Evolutionary conservation across 2,329 filamentous ascomycete species (phyloP).

Genomic region (Fusarium floridanum): DNA sequence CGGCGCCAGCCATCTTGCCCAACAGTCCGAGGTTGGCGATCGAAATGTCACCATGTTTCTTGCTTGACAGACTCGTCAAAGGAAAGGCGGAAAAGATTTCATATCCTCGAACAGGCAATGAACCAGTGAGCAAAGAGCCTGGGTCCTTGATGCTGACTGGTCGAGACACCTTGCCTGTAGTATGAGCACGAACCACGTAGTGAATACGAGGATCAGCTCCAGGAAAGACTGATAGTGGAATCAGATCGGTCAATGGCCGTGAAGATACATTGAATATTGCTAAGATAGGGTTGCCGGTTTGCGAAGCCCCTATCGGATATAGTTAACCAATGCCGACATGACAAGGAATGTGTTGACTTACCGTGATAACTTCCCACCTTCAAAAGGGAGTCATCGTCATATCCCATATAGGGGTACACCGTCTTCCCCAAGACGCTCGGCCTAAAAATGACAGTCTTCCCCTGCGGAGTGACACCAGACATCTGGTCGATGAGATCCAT

Average conservation of each 20-base stretch:
- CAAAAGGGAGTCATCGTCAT: constrained; percentile 78
- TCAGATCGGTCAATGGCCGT: constrained; percentile 73
- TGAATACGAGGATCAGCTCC: constrained; percentile 69
- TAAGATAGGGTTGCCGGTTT: constrained; percentile 80
- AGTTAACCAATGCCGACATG: constrained; percentile 9
- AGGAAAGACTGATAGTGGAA: constrained; percentile 79
- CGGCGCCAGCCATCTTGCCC: constrained; percentile 90
- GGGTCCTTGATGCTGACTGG: constrained; percentile 60
- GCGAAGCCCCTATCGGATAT: constrained; percentile 57
- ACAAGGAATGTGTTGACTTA: constrained; percentile 39
- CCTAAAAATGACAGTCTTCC: constrained; percentile 83
- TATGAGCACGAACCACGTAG: constrained; percentile 83
- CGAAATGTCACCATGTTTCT: constrained; percentile 53
- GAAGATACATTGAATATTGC: constrained; percentile 86
- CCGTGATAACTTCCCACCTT: constrained; percentile 86
- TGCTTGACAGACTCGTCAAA: constrained; percentile 67
- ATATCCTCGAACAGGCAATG: constrained; percentile 76
- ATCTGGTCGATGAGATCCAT: constrained; percentile 82
- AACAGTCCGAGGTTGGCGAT: constrained; percentile 83
- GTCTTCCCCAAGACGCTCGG: constrained; percentile 81
- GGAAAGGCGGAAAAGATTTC: constrained; percentile 86
- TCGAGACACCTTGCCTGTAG: constrained; percentile 70
- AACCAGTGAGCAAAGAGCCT: constrained; percentile 69
- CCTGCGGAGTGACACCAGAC: constrained; percentile 78
- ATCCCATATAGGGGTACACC: constrained; percentile 79